Conservation (phyloP, 495 filamentous ascomycete species). For the Aspergillus sclerotiicarbonarius region DNA sequence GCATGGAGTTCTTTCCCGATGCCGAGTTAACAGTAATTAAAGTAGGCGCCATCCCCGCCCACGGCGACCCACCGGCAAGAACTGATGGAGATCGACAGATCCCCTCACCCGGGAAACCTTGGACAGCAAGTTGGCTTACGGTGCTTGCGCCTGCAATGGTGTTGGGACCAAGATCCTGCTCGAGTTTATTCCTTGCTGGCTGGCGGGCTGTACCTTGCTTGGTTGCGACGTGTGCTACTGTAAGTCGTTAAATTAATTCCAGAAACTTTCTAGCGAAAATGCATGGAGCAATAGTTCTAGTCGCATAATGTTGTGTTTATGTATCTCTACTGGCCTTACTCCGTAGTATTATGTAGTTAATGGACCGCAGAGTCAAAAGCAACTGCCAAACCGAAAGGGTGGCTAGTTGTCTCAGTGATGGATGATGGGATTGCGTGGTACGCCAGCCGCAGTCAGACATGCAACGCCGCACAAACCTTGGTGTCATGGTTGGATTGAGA, state of each 20-base stretch:
- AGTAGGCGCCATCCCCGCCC: constrained; percentile 25
- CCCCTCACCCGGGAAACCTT: constrained; percentile 4
- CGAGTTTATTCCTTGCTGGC: neutral
- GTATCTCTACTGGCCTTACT: neutral
- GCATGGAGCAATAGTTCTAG: neutral
- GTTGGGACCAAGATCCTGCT: neutral
- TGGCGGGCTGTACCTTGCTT: neutral
- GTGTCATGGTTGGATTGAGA: neutral
- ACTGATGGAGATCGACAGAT: constrained; percentile 16
- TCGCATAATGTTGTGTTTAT: neutral
- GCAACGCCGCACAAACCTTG: neutral
- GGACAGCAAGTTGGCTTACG: neutral
- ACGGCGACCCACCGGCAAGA: constrained; percentile 17
- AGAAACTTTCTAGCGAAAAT: neutral
- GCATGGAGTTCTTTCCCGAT: constrained; percentile 10
- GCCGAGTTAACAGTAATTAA: constrained; percentile 21
- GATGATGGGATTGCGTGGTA: neutral
- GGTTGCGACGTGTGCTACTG: neutral
- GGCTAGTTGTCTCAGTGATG: neutral
- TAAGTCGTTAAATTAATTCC: neutral
- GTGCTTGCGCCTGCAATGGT: neutral
- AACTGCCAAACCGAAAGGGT: neutral
- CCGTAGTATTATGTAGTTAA: too few relatives aligned
- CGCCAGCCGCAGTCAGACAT: neutral
- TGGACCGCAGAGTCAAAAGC: neutral